phyloP scores from a whole-genome alignment of 345 rosid species.

The Ricinus communis region DNA sequence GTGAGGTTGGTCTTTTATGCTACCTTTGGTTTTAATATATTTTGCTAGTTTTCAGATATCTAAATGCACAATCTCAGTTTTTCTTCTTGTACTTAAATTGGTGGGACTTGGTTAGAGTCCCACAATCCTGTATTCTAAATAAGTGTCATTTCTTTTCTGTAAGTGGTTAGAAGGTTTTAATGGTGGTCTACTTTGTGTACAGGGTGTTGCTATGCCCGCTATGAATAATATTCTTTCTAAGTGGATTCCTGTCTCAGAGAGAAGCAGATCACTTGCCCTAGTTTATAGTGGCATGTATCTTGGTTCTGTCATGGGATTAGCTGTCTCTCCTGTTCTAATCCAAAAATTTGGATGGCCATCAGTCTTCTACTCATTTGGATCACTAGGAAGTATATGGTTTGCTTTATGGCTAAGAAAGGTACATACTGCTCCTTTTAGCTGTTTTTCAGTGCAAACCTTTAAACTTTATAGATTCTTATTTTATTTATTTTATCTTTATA shows the following conservation, averaged over 20 bases:
- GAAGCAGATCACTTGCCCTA: constrained; percentile 94
- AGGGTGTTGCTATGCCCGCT: constrained; percentile 99
- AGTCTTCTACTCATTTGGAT: constrained; percentile 90
- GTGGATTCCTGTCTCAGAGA: constrained; percentile 98
- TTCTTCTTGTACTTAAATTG: background rate
- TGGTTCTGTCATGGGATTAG: constrained; percentile 94
- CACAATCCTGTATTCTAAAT: constrained; percentile 12
- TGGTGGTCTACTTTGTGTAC: constrained; percentile 32
- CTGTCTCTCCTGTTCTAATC: constrained; percentile 74
- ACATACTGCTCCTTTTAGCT: constrained; percentile 25
- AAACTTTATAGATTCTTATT: background rate
- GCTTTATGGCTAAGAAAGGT: constrained; percentile 69
- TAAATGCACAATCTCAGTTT: background rate
- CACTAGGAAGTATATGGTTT: constrained; percentile 95
- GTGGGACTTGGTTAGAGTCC: too few species aligned
- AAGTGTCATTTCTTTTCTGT: constrained; percentile 7
- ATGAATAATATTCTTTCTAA: constrained; percentile 95
- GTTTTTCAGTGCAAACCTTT: background rate
- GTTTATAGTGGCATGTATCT: constrained; percentile 99
- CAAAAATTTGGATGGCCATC: constrained; percentile 94
- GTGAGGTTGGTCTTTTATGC: constrained; percentile 63
- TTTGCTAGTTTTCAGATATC: background rate
- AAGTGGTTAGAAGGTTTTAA: constrained; percentile 16
- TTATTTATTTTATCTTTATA: background rate
- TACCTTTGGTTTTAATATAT: constrained; percentile 1